Base-by-base conservation (phyloP, 768 basidiomycete genomes). In the Amanita subjunquillea region DNA sequence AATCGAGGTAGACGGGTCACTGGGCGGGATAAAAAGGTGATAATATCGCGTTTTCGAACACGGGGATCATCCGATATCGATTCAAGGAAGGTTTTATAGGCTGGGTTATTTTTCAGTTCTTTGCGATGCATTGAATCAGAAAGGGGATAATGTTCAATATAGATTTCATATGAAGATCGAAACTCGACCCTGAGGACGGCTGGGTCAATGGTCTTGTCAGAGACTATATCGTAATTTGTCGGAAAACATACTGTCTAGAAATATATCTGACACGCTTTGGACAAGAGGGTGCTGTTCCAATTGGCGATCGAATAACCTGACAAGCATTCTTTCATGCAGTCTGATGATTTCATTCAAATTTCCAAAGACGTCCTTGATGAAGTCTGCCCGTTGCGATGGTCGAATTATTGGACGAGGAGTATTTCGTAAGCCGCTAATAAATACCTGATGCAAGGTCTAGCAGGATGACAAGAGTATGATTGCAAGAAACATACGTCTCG, bases 61-160 rank as follows among this genome's bases (percentile, higher is more conserved):
- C 85, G 78, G 10, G 83, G 78, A 56, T 91, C 80, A 41, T 72
- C 71, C 2, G 80, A 74, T 36, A 79, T 78, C 25, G 73, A 72
- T 59, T 82, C 76, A 27, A 89, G 69, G 59, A 91, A 90, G 17
- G 67, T 63, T 53, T 78, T 77, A 63, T 94, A 95, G 2, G 65
- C 67, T 9, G 73, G 68, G 63, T 91, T 94, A 27, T 70, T 72
- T 51, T 76, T 80, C 40, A 87, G 73, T 62, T 94, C 88, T 29
- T 80, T 77, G 48, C 86, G 84, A 59, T 94, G 89, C 23, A 74
- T 75, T 8, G 87, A 87, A 61, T 93, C 88, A 1, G 92, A 80
- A 42, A 94, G 72, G 3, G 91, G 91, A 56, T 92, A 94, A 56
- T 91, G 82, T 61, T 91, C 87, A 67, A 92, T 87, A 65, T 92